Percentiles rank a stretch among this genome's conserved stretches.
Evolutionary conservation across 805 yeast genomes (phyloP).

Genomic region (Ogataea degrootiae): DNA sequence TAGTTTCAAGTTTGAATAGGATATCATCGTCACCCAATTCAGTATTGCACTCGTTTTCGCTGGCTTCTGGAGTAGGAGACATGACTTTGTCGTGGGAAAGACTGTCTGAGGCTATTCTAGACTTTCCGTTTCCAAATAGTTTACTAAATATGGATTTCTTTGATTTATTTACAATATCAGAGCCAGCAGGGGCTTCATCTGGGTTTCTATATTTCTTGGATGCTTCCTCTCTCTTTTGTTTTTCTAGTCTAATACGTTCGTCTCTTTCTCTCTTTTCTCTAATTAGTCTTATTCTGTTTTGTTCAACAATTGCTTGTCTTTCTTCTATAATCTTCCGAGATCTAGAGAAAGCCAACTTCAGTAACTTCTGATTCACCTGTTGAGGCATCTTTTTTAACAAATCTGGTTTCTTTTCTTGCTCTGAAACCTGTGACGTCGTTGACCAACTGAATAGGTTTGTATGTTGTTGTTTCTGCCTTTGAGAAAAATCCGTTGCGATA

Average conservation of each 20-base stretch:
- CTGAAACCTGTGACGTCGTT: conserved; percentile 2
- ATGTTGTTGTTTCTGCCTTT: conserved; percentile 1
- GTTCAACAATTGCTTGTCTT: conserved; percentile 13
- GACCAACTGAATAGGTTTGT: conserved; percentile 18
- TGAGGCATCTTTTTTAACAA: neutral
- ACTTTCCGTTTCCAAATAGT: conserved; percentile 22
- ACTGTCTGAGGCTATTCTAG: conserved; percentile 26
- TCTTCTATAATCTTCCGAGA: conserved; percentile 19
- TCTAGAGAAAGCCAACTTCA: conserved; percentile 16
- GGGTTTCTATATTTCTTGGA: conserved; percentile 14
- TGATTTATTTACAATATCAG: neutral
- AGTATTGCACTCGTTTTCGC: neutral
- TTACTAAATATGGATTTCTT: conserved; percentile 20
- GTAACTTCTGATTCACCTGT: conserved; percentile 19
- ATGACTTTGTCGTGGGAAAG: conserved; percentile 19
- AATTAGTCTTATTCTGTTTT: conserved; percentile 9
- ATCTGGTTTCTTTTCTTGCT: conserved; percentile 1
- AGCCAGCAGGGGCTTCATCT: conserved; percentile 1
- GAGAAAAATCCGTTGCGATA: conserved; percentile 7
- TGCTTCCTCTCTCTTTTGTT: conserved; percentile 18
- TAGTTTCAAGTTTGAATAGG: conserved; percentile 3
- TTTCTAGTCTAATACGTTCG: conserved; percentile 15
- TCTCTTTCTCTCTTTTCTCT: conserved; percentile 22
- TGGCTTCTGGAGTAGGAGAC: neutral
- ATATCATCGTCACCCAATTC: conserved; percentile 1